Evolutionary conservation across 768 basidiomycete species (phyloP), one percentile per base, ranked within the genome.

Genomic region (Calocybe cyanea): DNA sequence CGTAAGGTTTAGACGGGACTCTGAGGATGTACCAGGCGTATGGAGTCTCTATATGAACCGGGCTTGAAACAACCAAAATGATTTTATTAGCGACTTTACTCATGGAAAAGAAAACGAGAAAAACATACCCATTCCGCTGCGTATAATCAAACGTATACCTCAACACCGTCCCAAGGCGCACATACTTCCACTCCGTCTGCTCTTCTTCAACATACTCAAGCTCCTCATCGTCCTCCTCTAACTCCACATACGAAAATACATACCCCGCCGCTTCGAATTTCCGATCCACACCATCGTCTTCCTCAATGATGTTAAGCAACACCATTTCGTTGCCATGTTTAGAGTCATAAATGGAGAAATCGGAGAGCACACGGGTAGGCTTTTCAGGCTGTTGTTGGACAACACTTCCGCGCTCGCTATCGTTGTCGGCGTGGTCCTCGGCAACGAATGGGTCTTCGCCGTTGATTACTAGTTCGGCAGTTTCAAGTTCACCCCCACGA

Each of bases 171-270:
- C 71, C 65, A 37, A 83, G 66, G 15, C 70, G 65, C 31, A 87
- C 56, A 36, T 69, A 71, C 36, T 71, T 66, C 4, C 48, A 47
- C 20, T 37, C 42, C 5, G 6, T 2, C 13, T 15, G 31, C 3
- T 59, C 67, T 19, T 62, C 62, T 2, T 61, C 66, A 1, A 63
- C 48, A 4, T 62, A 76, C 37, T 78, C 82, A 24, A 83, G 78
- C 46, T 83, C 77, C 0, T 75, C 83, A 17, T 74, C 78, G 42
- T 84, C 83, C 43, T 86, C 84, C 3, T 83, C 80, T 32, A 71
- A 66, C 13, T 68, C 66, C 36, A 71, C 73, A 25, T 66, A 65
- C 0, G 81, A 67, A 9, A 59, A 53, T 1, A 78, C 76, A n/a
- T 61, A 52, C 1, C 87, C 87, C 0, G 75, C 78, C 4, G 73